These are phyloP conservation scores for Tylopilus rubrobrunneus DNA, from an alignment of 768 basidiomycete genomes.

Conservation along the genomic window DNA sequence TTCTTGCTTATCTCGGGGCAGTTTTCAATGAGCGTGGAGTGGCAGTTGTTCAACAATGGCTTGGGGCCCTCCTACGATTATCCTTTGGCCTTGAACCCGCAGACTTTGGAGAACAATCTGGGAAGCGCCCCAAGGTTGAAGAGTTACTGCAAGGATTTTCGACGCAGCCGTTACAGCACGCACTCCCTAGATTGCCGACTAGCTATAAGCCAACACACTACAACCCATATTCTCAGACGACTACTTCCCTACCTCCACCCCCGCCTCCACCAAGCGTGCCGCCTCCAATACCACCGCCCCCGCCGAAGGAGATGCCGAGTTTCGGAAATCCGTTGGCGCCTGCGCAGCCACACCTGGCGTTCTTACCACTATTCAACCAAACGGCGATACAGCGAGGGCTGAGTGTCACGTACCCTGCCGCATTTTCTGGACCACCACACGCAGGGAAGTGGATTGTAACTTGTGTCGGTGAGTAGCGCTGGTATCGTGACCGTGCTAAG, in stretches of 20 bases:
- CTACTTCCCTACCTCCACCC: conserved; percentile 12
- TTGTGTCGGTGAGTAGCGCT: conserved; percentile 58
- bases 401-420: conserved; percentile 55
- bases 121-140: conserved; percentile 30
- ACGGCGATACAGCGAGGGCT: conserved; percentile 63
- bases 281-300: conserved; percentile 35
- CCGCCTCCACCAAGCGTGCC: conserved; percentile 29
- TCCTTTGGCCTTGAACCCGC: conserved; percentile 21
- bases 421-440: conserved; percentile 63
- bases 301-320: conserved; percentile 28
- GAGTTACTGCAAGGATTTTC: conserved; percentile 31
- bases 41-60: conserved; percentile 52
- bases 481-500: background rate
- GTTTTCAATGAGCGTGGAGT: conserved; percentile 55
- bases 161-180: conserved; percentile 23
- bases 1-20: conserved; percentile 66
- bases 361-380: conserved; percentile 73
- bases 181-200: conserved; percentile 10
- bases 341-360: conserved; percentile 60
- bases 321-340: conserved; percentile 57
- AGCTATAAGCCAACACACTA: conserved; percentile 26
- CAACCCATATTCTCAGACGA: conserved; percentile 25
- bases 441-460: conserved; percentile 62
- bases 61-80: conserved; percentile 38
- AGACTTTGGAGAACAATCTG: conserved; percentile 27